Base-by-base conservation (phyloP, 2,329 filamentous ascomycete species). In the Paraphoma sp. region DNA sequence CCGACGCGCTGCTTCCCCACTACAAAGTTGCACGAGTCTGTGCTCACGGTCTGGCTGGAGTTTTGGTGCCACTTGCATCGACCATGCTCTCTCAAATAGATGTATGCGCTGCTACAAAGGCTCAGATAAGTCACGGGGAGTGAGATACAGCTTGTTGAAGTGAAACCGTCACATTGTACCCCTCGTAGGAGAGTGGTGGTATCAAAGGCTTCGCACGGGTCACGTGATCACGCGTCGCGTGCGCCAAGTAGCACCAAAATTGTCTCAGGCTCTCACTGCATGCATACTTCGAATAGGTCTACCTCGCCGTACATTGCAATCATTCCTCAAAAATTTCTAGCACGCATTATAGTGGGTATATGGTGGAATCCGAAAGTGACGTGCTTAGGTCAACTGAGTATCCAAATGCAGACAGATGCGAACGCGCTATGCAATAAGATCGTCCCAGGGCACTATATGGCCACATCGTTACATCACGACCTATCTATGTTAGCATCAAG, bases 381-480 rank as follows among this genome's bases (percentile, higher is more conserved):
- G 14, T 36, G 33, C 6, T 14, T 10, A 36, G 33, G 14, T 36
- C 33, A 36, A 36, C 33, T 10, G 14, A 36, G 10, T 10, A 36
- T 36, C 33, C 33, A 36, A 36, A 36, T 36, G 14, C 33, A 36
- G 33, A 10, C 18, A 42, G 57, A 67, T 53, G 51, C 40, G 48
- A 48, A 46, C 52, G 10, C 59, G 64, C 64, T 68, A 67, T 70
- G 62, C 64, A 59, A 57, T 46, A 47, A 54, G 31, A 43, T 48
- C 18, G 51, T 36, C 31, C 45, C 53, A 48, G 33, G 45, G 44
- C 33, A 23, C 30, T 43, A 18, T 40, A 30, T 9, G 10, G 28
- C 16, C 23, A 36, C 12, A 10, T n/a, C 31, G 53, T 57, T 70
- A 73, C 70, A 73, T 73, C 48, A 73, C 67, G 33, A 69, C 57